Evolutionary conservation across 306 rosid species (phyloP).

Genomic region (Lupinus albus): DNA sequence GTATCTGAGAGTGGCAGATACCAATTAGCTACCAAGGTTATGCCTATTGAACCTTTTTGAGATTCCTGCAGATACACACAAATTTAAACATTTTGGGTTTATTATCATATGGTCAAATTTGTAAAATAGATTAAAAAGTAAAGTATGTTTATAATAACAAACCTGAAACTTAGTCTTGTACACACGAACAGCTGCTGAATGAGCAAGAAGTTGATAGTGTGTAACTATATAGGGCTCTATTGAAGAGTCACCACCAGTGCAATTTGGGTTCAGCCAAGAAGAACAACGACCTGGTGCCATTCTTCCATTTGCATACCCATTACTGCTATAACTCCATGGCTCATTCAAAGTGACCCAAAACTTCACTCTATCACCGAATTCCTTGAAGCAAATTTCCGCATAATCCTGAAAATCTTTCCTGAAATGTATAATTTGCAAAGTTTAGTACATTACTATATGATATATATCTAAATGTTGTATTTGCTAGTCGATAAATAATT

Average conservation of each 20-base stretch:
- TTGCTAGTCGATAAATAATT: neutral
- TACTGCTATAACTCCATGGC: conserved; percentile 39
- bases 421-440: neutral
- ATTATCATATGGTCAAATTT: neutral
- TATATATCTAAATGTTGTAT: neutral
- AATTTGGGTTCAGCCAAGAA: conserved; percentile 33
- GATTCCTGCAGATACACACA: conserved; percentile 36
- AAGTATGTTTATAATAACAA: neutral
- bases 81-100: neutral
- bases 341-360: conserved; percentile 69
- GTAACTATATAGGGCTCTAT: conserved; percentile 35
- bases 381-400: conserved; percentile 41
- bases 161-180: conserved; percentile 42
- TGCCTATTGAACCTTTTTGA: conserved; percentile 61
- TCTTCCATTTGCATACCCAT: conserved; percentile 47
- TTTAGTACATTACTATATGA: neutral
- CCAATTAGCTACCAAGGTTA: conserved; percentile 49
- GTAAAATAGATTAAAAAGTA: neutral
- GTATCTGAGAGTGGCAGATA: conserved; percentile 39
- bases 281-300: conserved; percentile 49
- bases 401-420: conserved; percentile 41
- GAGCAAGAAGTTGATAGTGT: conserved; percentile 42
- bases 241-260: conserved; percentile 38
- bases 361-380: conserved; percentile 66
- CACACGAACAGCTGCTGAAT: conserved; percentile 26